Percentiles rank a stretch among this genome's conserved stretches.
Evolutionary conservation across 2,329 filamentous ascomycete genomes (phyloP).

Genomic region (Diaporthe sp.): DNA sequence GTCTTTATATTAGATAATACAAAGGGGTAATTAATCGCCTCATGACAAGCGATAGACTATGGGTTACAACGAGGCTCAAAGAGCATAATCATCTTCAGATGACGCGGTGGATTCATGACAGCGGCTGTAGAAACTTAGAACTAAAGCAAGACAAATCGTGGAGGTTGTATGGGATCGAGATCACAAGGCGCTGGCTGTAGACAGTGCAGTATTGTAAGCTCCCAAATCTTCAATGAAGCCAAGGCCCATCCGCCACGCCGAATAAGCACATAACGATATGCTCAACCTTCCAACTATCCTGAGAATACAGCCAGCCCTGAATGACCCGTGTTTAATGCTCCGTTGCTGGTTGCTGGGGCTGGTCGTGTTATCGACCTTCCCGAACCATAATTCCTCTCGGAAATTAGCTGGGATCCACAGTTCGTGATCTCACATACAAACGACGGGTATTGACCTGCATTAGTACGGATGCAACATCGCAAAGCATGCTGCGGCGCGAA

Average conservation of each 20-base stretch:
- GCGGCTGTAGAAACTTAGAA: background rate
- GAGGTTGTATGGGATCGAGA: background rate
- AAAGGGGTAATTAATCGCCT: background rate
- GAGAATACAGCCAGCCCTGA: background rate
- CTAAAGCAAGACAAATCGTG: background rate
- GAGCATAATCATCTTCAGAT: background rate
- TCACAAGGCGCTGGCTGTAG: background rate
- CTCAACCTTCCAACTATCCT: background rate
- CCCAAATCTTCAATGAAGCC: background rate
- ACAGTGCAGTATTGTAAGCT: background rate
- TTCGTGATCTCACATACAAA: background rate
- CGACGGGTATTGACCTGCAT: slow-evolving; percentile 14
- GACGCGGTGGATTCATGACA: background rate
- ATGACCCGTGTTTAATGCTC: background rate
- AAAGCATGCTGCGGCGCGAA: background rate
- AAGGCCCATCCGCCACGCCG: too few relatives aligned
- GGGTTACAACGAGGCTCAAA: too few relatives aligned
- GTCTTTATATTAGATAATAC: background rate
- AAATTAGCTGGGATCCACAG: slow-evolving; percentile 3
- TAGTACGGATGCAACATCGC: slow-evolving; percentile 19
- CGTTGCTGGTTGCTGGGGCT: background rate
- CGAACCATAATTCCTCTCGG: background rate
- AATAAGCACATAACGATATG: background rate
- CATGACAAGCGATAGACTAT: background rate
- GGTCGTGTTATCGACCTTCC: background rate